These are phyloP conservation scores for Talaromyces albobiverticillius DNA, from an alignment of 2,329 filamentous ascomycete species.

Conservation along the genomic window DNA sequence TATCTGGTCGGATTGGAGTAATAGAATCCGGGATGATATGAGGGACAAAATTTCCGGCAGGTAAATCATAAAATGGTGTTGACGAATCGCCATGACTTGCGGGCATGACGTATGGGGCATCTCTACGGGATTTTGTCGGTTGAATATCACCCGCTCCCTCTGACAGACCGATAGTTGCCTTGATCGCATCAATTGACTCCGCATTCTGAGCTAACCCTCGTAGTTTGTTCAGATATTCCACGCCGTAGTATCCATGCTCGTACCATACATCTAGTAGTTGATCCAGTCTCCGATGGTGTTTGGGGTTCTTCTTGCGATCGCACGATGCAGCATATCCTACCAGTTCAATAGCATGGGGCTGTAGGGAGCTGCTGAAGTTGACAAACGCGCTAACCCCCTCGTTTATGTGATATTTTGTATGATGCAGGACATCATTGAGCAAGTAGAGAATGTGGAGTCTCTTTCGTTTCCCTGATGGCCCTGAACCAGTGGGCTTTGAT, in stretches of 20 bases:
- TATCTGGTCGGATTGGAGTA: conserved; percentile 67
- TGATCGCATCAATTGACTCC: conserved; percentile 29
- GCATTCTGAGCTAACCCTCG: conserved; percentile 54
- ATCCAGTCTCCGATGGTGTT: conserved; percentile 63
- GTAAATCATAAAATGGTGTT: conserved; percentile 76
- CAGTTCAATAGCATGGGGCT: conserved; percentile 61
- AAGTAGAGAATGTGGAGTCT: conserved; percentile 75
- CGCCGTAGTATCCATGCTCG: conserved; percentile 60
- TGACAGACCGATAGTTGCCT: conserved; percentile 26
- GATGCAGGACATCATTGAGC: conserved; percentile 73
- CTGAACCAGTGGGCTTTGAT: conserved; percentile 14
- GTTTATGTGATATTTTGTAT: conserved; percentile 55
- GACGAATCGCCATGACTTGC: conserved; percentile 71
- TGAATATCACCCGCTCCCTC: conserved; percentile 31
- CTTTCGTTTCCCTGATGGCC: conserved; percentile 62
- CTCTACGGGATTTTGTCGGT: conserved; percentile 43
- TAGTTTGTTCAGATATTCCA: conserved; percentile 57
- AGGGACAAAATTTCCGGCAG: conserved; percentile 76
- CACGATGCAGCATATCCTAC: conserved; percentile 55
- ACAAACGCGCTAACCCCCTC: conserved; percentile 39
- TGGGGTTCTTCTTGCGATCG: conserved; percentile 59
- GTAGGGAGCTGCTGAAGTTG: conserved; percentile 55
- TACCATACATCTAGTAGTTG: conserved; percentile 69
- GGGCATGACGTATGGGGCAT: conserved; percentile 68
- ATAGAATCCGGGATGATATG: conserved; percentile 74